Evolutionary conservation across 371 early-diverging fungal species (phyloP).

Genomic region (Capillidium heterosporum): DNA sequence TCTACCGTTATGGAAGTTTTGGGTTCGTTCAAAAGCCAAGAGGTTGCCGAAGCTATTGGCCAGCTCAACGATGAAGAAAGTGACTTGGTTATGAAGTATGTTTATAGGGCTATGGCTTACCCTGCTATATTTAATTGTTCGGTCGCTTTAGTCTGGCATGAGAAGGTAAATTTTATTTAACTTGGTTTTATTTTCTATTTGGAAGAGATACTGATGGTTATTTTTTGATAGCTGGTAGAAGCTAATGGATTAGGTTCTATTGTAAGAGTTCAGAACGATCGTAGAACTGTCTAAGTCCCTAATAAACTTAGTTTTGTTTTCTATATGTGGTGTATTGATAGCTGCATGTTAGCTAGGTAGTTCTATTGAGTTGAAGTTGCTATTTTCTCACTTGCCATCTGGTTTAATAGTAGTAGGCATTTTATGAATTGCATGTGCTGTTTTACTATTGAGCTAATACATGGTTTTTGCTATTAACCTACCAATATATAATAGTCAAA

Average conservation of each 20-base stretch:
- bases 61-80: conserved; percentile 34
- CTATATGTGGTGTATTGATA: too few species aligned
- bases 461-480: too few species aligned
- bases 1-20: conserved; percentile 65
- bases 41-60: conserved; percentile 41
- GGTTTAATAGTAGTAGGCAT: too few species aligned
- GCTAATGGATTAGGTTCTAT: conserved; percentile 71
- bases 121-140: conserved; percentile 73
- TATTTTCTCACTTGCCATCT: too few species aligned
- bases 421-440: too few species aligned
- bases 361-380: too few species aligned
- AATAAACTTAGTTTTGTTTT: too few species aligned
- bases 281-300: conserved; percentile 50
- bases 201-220: background rate
- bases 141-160: conserved; percentile 75
- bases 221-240: conserved; percentile 39
- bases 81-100: conserved; percentile 75
- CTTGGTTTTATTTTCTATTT: background rate
- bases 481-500: too few species aligned
- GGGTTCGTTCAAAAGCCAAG: conserved; percentile 39
- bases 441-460: too few species aligned
- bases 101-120: conserved; percentile 72
- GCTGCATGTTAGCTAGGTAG: too few species aligned
- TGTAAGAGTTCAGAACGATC: conserved; percentile 76
- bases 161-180: conserved; percentile 37